Conservation (phyloP, 352 stramenopile species). For the Pythium brassicae region DNA sequence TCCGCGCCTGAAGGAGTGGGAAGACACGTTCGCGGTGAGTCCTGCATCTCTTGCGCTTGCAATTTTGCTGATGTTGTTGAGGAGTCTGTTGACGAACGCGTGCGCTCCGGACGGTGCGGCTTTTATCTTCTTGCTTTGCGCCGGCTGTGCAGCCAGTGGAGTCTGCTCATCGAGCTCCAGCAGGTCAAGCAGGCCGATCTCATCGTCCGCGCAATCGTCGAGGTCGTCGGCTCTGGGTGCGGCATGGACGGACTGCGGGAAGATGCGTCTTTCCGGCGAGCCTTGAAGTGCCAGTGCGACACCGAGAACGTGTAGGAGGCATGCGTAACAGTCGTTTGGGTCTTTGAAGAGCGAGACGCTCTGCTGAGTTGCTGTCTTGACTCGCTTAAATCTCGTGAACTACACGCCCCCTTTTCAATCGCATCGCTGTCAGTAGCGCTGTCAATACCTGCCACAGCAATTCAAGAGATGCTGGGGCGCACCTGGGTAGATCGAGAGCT, state of each 20-base stretch:
- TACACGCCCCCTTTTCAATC: too few relatives aligned
- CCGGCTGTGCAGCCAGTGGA: neutral
- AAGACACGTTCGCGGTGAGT: conserved; percentile 5
- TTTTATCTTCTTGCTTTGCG: neutral
- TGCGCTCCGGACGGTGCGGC: conserved; percentile 2
- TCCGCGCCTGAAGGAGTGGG: conserved; percentile 9
- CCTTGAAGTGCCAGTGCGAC: conserved; percentile 9
- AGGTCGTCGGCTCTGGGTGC: neutral
- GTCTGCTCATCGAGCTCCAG: neutral
- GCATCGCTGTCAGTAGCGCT: conserved; percentile 9
- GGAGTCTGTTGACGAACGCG: conserved; percentile 14
- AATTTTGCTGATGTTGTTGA: neutral
- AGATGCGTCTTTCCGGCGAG: conserved; percentile 1
- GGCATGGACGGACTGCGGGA: conserved; percentile 9
- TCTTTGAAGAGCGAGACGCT: too few relatives aligned
- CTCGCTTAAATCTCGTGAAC: too few relatives aligned
- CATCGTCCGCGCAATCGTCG: neutral
- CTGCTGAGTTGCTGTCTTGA: too few relatives aligned
- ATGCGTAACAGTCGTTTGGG: conserved; percentile 10
- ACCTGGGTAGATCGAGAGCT: conserved; percentile 14
- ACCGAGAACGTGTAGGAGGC: conserved; percentile 9
- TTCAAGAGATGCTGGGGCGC: neutral
- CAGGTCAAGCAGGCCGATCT: conserved; percentile 12
- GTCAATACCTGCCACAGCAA: conserved; percentile 8
- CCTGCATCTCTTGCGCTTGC: neutral